Conservation (phyloP, 306 rosid genomes). For the Cucurbita argyrosperma region DNA sequence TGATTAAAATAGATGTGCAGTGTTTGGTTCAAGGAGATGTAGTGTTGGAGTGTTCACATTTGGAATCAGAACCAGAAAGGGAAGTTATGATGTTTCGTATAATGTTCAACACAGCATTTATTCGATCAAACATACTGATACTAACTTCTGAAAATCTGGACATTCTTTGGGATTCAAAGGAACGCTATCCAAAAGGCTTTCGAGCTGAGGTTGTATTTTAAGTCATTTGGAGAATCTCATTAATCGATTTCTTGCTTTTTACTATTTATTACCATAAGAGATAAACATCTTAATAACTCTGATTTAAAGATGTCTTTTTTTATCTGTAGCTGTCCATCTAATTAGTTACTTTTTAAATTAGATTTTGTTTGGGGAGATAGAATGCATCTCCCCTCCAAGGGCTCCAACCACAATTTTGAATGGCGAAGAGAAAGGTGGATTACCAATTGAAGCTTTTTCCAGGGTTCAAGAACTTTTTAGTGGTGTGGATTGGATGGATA, state of each 20-base stretch:
- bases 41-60: constrained; percentile 89
- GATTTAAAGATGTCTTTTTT: neutral
- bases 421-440: constrained; percentile 93
- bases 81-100: constrained; percentile 97
- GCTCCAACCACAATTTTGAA: constrained; percentile 63
- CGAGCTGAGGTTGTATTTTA: constrained; percentile 66
- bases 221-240: constrained; percentile 3
- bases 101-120: constrained; percentile 88
- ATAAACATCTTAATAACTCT: neutral
- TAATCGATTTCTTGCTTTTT: neutral
- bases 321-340: neutral
- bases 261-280: neutral
- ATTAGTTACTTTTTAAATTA: constrained; percentile 13
- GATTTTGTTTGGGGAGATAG: constrained; percentile 95
- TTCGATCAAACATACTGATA: constrained; percentile 86
- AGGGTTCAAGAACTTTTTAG: constrained; percentile 91
- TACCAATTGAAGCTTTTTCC: constrained; percentile 94
- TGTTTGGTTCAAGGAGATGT: constrained; percentile 98
- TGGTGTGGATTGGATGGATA: constrained; percentile 82
- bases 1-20: constrained; percentile 91
- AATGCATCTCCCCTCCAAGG: constrained; percentile 59
- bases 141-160: constrained; percentile 76
- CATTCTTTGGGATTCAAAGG: constrained; percentile 92
- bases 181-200: constrained; percentile 76
- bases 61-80: constrained; percentile 79